These are phyloP conservation scores for Aspergillus quadrilineatus DNA, from an alignment of 2,329 filamentous ascomycete species.

Conservation along the genomic window DNA sequence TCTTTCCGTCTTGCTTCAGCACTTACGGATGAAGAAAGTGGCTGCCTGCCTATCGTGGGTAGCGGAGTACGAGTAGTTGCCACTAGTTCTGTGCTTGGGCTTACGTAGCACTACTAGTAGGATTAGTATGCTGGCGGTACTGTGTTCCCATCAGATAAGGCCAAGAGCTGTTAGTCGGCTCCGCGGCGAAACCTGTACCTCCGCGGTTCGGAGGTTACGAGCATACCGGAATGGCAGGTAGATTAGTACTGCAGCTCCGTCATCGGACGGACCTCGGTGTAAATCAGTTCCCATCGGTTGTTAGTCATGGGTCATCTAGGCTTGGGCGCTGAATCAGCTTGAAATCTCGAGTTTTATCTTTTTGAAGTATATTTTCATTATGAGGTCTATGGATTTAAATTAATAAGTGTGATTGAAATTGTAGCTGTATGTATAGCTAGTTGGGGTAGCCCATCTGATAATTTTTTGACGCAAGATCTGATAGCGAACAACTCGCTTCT, in stretches of 20 bases:
- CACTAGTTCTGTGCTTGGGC: neutral
- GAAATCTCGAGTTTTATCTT: neutral
- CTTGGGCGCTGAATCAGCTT: slow-evolving; percentile 18
- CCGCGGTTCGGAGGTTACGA: slow-evolving; percentile 24
- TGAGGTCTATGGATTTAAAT: neutral
- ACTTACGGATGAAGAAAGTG: neutral
- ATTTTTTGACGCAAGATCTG: slow-evolving; percentile 4
- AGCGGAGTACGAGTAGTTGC: neutral
- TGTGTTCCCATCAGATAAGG: neutral
- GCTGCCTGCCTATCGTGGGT: neutral
- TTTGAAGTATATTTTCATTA: neutral
- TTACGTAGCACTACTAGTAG: neutral
- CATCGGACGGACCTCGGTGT: slow-evolving; percentile 22
- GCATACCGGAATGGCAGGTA: slow-evolving; percentile 1
- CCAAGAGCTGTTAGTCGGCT: neutral
- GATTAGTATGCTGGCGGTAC: no score
- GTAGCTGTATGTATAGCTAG: neutral
- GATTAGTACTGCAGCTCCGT: slow-evolving; percentile 16
- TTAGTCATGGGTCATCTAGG: slow-evolving; percentile 13
- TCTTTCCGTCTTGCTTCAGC: neutral
- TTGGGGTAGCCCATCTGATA: slow-evolving; percentile 10
- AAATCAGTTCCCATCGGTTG: neutral
- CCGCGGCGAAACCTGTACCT: slow-evolving; percentile 17
- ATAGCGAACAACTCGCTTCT: slow-evolving; percentile 3
- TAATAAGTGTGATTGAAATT: neutral